phyloP scores from a whole-genome alignment of 2,329 filamentous ascomycete species.

The Fusarium sp. region DNA sequence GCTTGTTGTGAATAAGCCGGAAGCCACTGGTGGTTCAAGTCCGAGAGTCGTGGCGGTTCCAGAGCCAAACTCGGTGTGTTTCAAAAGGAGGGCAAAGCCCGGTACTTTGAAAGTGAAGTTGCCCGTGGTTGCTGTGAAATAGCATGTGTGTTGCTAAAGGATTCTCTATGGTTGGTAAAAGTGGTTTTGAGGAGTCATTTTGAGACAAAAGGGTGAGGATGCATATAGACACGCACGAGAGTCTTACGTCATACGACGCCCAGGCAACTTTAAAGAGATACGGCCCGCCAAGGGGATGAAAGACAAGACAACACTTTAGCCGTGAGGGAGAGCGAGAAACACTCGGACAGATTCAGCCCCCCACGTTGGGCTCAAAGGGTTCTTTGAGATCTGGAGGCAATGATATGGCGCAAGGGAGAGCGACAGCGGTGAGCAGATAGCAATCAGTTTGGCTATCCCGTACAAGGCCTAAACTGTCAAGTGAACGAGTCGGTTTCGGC shows the following conservation, averaged over 20 bases:
- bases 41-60: neutral
- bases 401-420: neutral
- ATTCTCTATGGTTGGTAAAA: neutral
- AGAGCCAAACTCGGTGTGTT: neutral
- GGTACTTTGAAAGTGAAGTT: neutral
- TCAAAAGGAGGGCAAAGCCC: neutral
- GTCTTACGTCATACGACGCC: conserved; percentile 28
- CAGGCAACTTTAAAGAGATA: neutral
- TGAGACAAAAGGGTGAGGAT: neutral
- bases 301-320: neutral
- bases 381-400: neutral
- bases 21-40: neutral
- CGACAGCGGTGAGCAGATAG: conserved; percentile 22
- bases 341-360: neutral
- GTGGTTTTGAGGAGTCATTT: neutral
- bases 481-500: conserved; percentile 10
- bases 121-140: neutral
- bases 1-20: neutral
- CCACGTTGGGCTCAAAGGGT: neutral
- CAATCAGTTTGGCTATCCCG: neutral
- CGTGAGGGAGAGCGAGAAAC: neutral
- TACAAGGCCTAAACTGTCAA: neutral
- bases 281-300: neutral
- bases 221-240: neutral
- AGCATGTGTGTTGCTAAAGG: neutral